Conservation (phyloP, 2,329 filamentous ascomycete genomes). For the Cryphonectria carpinicola region DNA sequence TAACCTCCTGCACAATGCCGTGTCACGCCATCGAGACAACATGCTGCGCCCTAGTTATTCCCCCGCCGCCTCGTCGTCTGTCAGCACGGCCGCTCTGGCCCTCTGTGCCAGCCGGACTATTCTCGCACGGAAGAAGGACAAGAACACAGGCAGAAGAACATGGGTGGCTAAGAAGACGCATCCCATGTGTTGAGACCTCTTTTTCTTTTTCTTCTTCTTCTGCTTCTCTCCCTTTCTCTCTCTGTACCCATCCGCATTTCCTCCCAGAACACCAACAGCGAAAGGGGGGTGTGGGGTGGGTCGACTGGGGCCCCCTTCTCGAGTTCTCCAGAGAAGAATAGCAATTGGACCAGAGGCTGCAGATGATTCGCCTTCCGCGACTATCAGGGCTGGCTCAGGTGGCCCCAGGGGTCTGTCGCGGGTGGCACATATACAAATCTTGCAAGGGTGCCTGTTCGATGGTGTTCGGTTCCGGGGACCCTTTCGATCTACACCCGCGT, state of each 20-base stretch:
- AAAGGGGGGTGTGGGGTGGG: slow-evolving; percentile 23
- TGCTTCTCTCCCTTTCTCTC: neutral
- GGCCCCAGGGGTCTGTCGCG: slow-evolving; percentile 5
- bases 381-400: neutral
- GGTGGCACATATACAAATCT: slow-evolving; percentile 19
- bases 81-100: neutral
- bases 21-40: slow-evolving; percentile 10
- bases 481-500: slow-evolving; percentile 32
- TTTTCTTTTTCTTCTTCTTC: neutral
- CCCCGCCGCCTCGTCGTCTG: neutral
- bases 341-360: slow-evolving; percentile 12
- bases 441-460: slow-evolving; percentile 34
- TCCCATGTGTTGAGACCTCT: slow-evolving; percentile 4
- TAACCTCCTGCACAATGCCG: neutral
- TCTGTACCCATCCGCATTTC: neutral
- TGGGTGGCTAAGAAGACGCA: neutral
- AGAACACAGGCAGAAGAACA: neutral
- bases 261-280: slow-evolving; percentile 3
- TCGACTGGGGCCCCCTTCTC: neutral
- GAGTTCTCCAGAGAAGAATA: slow-evolving; percentile 7
- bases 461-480: slow-evolving; percentile 21
- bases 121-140: neutral
- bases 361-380: slow-evolving; percentile 27
- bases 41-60: neutral
- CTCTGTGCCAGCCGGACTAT: neutral